phyloP scores from a whole-genome alignment of 148 eudicot species.

The Beta vulgaris region DNA sequence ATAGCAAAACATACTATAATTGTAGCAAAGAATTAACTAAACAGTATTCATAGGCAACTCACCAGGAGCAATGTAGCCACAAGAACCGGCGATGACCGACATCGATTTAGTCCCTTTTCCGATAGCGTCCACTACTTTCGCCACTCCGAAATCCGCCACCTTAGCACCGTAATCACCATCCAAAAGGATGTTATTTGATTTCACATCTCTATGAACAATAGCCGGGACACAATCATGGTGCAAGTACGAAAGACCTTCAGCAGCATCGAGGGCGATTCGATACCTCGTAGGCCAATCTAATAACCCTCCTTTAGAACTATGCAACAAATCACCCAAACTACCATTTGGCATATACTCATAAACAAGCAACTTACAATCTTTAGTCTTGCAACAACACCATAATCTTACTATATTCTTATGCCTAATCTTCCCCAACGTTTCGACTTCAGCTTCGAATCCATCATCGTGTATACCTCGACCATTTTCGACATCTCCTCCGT shows the following conservation, averaged over 20 bases:
- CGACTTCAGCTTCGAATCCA: slow-evolving; percentile 87
- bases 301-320: slow-evolving; percentile 64
- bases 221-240: slow-evolving; percentile 95
- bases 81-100: slow-evolving; percentile 95
- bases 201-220: slow-evolving; percentile 86
- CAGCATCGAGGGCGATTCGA: slow-evolving; percentile 73
- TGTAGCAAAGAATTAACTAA: not conserved
- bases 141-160: slow-evolving; percentile 94
- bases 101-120: slow-evolving; percentile 75
- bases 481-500: slow-evolving; percentile 49
- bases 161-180: slow-evolving; percentile 80
- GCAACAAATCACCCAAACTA: slow-evolving; percentile 86
- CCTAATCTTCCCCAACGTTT: slow-evolving; percentile 82
- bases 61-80: slow-evolving; percentile 99
- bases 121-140: slow-evolving; percentile 62
- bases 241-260: slow-evolving; percentile 88
- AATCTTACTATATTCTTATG: slow-evolving; percentile 91
- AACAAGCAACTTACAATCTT: slow-evolving; percentile 68
- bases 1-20: not conserved
- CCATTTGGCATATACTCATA: slow-evolving; percentile 98
- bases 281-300: slow-evolving; percentile 86
- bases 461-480: slow-evolving; percentile 39
- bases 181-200: slow-evolving; percentile 76
- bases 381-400: slow-evolving; percentile 85
- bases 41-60: slow-evolving; percentile 18